phyloP scores from a whole-genome alignment of 768 basidiomycete species.

The Symmetrospora coprosmae region DNA sequence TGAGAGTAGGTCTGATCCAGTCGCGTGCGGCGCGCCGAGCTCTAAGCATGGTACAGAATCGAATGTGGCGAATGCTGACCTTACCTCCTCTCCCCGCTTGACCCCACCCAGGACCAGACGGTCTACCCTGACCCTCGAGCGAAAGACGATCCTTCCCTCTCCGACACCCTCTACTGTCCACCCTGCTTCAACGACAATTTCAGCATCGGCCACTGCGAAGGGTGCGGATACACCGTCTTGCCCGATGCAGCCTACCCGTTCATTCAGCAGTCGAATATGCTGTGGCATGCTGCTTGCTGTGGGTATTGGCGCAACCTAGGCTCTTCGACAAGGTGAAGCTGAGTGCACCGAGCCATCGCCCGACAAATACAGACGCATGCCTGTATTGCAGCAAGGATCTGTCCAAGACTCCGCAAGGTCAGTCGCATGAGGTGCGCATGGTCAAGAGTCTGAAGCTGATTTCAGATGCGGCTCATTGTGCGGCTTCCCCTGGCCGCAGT shows the following conservation, averaged over 20 bases:
- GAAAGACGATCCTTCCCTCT: neutral
- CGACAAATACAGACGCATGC: neutral
- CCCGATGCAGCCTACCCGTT: conserved; percentile 15
- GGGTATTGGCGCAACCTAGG: too few species aligned
- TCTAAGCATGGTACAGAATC: too few species aligned
- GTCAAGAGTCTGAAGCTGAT: too few species aligned
- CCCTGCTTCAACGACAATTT: conserved; percentile 31
- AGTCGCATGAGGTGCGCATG: too few species aligned
- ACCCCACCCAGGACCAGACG: neutral
- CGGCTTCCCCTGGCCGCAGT: too few species aligned
- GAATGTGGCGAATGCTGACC: neutral
- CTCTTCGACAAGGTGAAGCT: too few species aligned
- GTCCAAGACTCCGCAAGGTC: conserved; percentile 10
- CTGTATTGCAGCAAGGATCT: conserved; percentile 9
- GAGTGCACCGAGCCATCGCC: neutral
- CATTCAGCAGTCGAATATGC: conserved; percentile 6
- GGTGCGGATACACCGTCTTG: neutral
- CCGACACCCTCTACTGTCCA: neutral
- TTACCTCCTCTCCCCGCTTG: neutral
- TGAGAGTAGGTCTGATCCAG: neutral
- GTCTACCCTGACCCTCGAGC: conserved; percentile 21
- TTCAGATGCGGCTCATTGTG: too few species aligned
- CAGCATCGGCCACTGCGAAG: conserved; percentile 8
- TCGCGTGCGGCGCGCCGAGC: too few species aligned
- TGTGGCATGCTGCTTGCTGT: conserved; percentile 17